Evolutionary conservation across 306 rosid genomes (phyloP).

Genomic region (Abrus precatorius): DNA sequence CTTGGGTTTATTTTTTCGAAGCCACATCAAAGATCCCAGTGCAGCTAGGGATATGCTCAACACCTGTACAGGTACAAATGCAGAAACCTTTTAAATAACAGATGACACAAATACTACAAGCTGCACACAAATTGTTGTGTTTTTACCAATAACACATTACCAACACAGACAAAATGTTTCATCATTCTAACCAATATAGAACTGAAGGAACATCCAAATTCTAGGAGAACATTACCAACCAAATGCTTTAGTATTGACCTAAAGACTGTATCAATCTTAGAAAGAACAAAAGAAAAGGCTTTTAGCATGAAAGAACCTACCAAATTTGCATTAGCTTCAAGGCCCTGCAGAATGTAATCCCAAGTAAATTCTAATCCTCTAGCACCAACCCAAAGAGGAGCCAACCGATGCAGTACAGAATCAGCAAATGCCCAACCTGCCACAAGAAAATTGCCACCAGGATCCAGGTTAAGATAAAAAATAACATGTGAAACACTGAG

Average conservation of each 20-base stretch:
- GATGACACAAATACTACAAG: constrained; percentile 7
- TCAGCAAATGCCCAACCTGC: constrained; percentile 99
- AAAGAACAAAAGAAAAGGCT: background rate
- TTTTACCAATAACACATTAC: constrained; percentile 13
- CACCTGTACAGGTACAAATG: constrained; percentile 64
- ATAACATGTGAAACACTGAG: constrained; percentile 38
- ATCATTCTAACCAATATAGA: constrained; percentile 34
- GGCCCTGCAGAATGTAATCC: constrained; percentile 96
- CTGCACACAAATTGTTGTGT: constrained; percentile 9
- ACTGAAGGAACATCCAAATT: constrained; percentile 31
- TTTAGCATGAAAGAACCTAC: constrained; percentile 54
- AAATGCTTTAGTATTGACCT: constrained; percentile 18
- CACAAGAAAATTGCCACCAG: constrained; percentile 43
- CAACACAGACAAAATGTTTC: constrained; percentile 31
- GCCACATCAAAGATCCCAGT: constrained; percentile 98
- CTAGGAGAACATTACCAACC: constrained; percentile 23
- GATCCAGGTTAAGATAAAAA: constrained; percentile 33
- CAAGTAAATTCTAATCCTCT: constrained; percentile 99
- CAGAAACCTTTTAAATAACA: constrained; percentile 38
- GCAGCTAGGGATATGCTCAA: constrained; percentile 96
- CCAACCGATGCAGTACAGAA: constrained; percentile 93
- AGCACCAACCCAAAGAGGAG: constrained; percentile 99
- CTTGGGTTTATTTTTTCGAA: constrained; percentile 94
- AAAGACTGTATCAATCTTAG: constrained; percentile 15
- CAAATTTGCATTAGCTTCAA: constrained; percentile 98